phyloP scores from a whole-genome alignment of 2,329 filamentous ascomycete species.

The Tolypocladium ovalisporum region DNA sequence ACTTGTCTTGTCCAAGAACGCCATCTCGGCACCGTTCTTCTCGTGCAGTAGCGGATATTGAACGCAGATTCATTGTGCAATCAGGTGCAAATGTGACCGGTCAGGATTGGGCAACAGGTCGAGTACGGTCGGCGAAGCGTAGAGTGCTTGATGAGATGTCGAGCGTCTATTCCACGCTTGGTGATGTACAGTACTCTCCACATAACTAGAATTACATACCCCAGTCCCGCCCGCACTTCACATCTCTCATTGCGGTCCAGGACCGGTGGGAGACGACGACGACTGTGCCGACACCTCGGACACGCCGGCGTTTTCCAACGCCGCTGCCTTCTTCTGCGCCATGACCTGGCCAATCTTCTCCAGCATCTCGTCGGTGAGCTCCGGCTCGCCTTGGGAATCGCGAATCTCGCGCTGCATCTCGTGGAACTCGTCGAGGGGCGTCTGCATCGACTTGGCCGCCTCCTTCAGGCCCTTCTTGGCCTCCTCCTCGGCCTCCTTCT shows the following conservation, averaged over 20 bases:
- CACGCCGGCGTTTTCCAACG: conserved; percentile 26
- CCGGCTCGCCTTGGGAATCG: conserved; percentile 41
- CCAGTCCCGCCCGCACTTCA: background rate
- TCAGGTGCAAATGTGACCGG: background rate
- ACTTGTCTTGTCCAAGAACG: no score
- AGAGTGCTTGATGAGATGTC: background rate
- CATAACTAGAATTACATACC: background rate
- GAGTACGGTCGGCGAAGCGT: background rate
- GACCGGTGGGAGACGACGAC: conserved; percentile 5
- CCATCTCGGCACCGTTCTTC: background rate
- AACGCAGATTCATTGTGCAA: background rate
- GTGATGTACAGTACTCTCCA: background rate
- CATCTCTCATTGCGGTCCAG: conserved; percentile 2
- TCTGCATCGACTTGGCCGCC: conserved; percentile 31
- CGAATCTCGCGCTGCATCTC: conserved; percentile 39
- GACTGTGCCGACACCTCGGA: conserved; percentile 17
- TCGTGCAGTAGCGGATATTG: no score
- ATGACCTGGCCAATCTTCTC: conserved; percentile 52
- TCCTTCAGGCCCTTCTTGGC: conserved; percentile 25
- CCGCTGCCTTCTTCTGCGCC: conserved; percentile 37
- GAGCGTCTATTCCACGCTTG: background rate
- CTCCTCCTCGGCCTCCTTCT: conserved; percentile 49
- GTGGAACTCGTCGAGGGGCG: conserved; percentile 50
- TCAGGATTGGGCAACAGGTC: background rate
- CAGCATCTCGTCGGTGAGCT: conserved; percentile 47